Evolutionary conservation across 768 basidiomycete genomes (phyloP), one percentile per base, ranked within the genome.

Genomic region (Agaricus blazei): DNA sequence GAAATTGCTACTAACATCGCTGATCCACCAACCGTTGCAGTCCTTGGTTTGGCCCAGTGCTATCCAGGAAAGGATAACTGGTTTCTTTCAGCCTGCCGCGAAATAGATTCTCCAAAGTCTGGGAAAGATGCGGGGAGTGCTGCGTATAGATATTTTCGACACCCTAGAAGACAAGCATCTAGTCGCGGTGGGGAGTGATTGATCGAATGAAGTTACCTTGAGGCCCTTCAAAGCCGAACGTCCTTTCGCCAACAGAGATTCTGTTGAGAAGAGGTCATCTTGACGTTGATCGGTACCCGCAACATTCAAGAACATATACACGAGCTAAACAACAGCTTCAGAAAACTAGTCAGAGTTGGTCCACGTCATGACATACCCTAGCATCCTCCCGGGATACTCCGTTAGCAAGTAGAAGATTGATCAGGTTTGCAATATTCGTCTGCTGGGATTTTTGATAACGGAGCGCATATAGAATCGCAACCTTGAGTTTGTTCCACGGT

Each of bases 71-170:
- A 2, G 96, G 94, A 69, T 98, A 92, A 57, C 84, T 93, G 2
- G 85, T 79, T 60, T 99, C 97, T 62, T 83, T 85, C 57, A 99
- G 70, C 52, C 88, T 78, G 9, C 94, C 95, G 66, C 84, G 92
- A 64, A 95, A 81, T 3, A 99, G 71, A 51, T 89, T 80, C 63
- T 99, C 97, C 14, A 98, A 71, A 2, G 96, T 98, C 65, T 97
- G 88, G 1, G 89, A 85, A 4, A 99, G 75, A 69, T 95, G 94
- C 6, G 97, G 97, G 14, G 85, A 86, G 63, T 98, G 97, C 62
- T 98, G 97, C 54, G 93, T 99, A 67, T 98, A 99, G 14, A 98
- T 95, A 64, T 99, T 99, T 71, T 99, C 97, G 3, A 98, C 96
- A 2, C 97, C 97, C 92, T 95, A 59, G 31, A 29, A n/a, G 29